Conservation (phyloP, 495 filamentous ascomycete genomes). For the Lophium mytilinum region DNA sequence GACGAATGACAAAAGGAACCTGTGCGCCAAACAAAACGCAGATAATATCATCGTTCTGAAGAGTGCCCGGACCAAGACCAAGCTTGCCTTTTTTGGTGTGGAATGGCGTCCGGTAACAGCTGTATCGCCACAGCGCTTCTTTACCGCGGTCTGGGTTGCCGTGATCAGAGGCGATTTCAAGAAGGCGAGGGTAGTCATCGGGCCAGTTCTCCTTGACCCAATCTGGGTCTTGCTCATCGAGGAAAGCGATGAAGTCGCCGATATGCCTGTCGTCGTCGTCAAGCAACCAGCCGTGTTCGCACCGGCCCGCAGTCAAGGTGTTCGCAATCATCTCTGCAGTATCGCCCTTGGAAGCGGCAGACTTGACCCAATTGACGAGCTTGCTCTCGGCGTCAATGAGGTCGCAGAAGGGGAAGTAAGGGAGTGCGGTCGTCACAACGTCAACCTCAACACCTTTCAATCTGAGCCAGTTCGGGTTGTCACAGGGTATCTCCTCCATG, state of each 20-base stretch:
- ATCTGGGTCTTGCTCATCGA: neutral
- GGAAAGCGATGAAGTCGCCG: neutral
- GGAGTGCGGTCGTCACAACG: neutral
- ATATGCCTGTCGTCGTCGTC: neutral
- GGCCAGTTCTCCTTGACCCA: neutral
- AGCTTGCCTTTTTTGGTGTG: constrained; percentile 8
- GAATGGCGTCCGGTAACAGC: neutral
- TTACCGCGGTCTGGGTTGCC: neutral
- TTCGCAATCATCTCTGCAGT: neutral
- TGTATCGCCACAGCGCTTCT: neutral
- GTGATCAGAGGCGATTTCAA: neutral
- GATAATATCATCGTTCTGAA: constrained; percentile 24
- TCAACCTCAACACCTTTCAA: constrained; percentile 13
- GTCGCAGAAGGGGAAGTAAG: neutral
- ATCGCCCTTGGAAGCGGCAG: neutral
- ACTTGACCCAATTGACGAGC: neutral
- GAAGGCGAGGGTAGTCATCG: neutral
- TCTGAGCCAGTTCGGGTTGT: neutral
- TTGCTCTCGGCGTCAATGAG: neutral
- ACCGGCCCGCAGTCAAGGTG: neutral
- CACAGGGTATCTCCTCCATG: neutral
- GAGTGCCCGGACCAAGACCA: constrained; percentile 19
- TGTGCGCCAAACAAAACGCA: constrained; percentile 30
- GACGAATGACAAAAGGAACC: constrained; percentile 25
- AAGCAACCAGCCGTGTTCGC: neutral